phyloP scores from a whole-genome alignment of 2,329 filamentous ascomycete species.

The Hirsutella thompsonii region DNA sequence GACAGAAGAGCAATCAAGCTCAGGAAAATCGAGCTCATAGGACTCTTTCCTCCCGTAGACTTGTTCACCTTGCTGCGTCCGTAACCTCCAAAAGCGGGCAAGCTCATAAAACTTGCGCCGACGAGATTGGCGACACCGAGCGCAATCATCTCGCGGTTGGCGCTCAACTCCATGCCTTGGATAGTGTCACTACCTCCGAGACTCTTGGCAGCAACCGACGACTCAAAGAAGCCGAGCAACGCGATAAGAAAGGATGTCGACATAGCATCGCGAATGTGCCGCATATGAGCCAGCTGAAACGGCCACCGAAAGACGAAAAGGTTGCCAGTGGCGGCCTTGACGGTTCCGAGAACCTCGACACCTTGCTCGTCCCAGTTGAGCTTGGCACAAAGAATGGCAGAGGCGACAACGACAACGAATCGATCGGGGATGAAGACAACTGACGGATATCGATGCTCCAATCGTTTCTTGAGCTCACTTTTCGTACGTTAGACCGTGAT shows the following conservation, averaged over 20 bases:
- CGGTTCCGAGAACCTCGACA: conserved; percentile 70
- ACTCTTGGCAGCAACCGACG: conserved; percentile 88
- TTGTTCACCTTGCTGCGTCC: conserved; percentile 92
- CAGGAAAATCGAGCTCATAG: conserved; percentile 84
- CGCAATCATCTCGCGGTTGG: conserved; percentile 88
- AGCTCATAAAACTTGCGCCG: conserved; percentile 79
- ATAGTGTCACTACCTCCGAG: conserved; percentile 60
- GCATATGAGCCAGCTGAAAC: conserved; percentile 62
- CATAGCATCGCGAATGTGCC: conserved; percentile 74
- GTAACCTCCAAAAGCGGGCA: conserved; percentile 93
- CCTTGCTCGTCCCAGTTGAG: conserved; percentile 70
- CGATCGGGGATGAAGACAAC: conserved; percentile 89
- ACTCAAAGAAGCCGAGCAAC: conserved; percentile 96
- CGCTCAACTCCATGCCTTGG: conserved; percentile 68
- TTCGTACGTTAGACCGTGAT: neutral
- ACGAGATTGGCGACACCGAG: conserved; percentile 84
- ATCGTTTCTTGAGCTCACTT: conserved; percentile 66
- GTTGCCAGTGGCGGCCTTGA: conserved; percentile 60
- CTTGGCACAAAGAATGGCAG: conserved; percentile 64
- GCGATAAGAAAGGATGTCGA: conserved; percentile 88
- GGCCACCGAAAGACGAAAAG: conserved; percentile 77
- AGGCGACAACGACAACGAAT: conserved; percentile 76
- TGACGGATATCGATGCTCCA: conserved; percentile 66
- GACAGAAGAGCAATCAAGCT: conserved; percentile 71
- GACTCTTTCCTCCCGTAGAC: conserved; percentile 80